A percentile compares a stretch with the other conserved stretches of the same genome.
Conservation (phyloP, 192 early-diverging fungal genomes). For the Allomyces macrogynus region DNA sequence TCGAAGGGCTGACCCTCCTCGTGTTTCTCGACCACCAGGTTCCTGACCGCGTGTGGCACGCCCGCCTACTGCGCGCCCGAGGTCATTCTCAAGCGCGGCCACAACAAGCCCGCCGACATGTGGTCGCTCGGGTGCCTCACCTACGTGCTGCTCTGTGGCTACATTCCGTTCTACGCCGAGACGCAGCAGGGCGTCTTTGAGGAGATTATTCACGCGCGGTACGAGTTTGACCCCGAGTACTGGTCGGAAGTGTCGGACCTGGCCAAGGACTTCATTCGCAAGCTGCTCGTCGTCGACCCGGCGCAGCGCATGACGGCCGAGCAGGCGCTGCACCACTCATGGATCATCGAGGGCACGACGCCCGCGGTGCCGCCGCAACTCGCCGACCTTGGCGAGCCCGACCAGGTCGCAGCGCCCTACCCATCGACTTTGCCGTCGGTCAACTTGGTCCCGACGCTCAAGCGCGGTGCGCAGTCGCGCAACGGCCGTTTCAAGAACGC, state of each 20-base stretch:
- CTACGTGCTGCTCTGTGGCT: constrained; percentile 51
- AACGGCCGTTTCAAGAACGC: background rate
- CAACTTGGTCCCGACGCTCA: background rate
- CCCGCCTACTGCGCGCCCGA: constrained; percentile 8
- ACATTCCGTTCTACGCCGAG: constrained; percentile 35
- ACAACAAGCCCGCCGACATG: constrained; percentile 28
- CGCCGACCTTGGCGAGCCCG: too few species aligned
- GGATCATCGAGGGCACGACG: constrained; percentile 21
- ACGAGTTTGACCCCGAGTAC: constrained; percentile 3
- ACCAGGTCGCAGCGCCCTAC: background rate
- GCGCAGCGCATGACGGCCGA: constrained; percentile 44
- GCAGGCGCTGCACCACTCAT: constrained; percentile 55
- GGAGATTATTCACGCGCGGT: background rate
- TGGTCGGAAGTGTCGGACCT: background rate
- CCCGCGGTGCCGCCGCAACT: too few species aligned
- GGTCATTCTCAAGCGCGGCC: constrained; percentile 6
- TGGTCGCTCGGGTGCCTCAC: constrained; percentile 63
- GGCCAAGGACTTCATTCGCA: constrained; percentile 49
- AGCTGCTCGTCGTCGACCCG: constrained; percentile 49
- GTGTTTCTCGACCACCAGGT: background rate
- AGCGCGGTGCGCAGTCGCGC: background rate
- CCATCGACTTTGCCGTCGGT: background rate
- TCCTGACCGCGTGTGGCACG: constrained; percentile 4
- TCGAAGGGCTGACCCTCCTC: too few species aligned
- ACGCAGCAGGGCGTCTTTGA: background rate